Conservation (phyloP, 352 stramenopile genomes). For the Stephanocyclus meneghinianus region DNA sequence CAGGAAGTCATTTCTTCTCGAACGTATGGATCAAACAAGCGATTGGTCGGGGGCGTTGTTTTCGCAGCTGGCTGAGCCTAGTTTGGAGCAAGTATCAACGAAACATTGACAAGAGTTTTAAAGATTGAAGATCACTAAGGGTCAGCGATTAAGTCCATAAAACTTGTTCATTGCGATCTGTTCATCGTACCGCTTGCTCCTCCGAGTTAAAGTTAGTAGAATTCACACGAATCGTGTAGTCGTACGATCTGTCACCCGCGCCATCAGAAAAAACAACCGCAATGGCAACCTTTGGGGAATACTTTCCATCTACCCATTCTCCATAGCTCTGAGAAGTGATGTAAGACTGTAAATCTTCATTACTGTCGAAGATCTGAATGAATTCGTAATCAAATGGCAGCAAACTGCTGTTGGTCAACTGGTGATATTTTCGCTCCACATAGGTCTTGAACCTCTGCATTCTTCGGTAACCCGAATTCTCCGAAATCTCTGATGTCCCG, state of each 20-base stretch:
- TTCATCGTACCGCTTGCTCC: conserved; percentile 34
- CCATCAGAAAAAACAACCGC: conserved; percentile 41
- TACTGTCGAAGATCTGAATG: conserved; percentile 48
- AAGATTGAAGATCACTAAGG: not conserved
- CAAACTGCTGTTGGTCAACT: conserved; percentile 29
- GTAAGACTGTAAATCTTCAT: conserved; percentile 48
- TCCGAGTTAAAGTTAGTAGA: conserved; percentile 55
- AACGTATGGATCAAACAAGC: conserved; percentile 37
- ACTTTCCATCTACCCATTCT: conserved; percentile 22
- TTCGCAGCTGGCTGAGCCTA: conserved; percentile 37
- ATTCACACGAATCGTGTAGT: conserved; percentile 55
- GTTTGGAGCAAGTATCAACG: not conserved
- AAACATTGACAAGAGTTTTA: not conserved
- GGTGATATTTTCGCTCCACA: conserved; percentile 38
- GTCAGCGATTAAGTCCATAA: not conserved
- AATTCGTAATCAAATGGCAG: conserved; percentile 57
- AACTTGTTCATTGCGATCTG: not conserved
- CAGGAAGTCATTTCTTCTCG: conserved; percentile 42
- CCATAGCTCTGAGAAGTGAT: conserved; percentile 47
- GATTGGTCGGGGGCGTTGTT: conserved; percentile 36
- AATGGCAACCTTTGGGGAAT: conserved; percentile 51
- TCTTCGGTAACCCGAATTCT: conserved; percentile 13
- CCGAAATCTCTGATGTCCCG: not conserved
- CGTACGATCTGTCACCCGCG: conserved; percentile 33
- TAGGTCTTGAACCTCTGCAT: conserved; percentile 47